Base-by-base conservation (phyloP, 2,329 filamentous ascomycete genomes). In the Ophiocordyceps australis region DNA sequence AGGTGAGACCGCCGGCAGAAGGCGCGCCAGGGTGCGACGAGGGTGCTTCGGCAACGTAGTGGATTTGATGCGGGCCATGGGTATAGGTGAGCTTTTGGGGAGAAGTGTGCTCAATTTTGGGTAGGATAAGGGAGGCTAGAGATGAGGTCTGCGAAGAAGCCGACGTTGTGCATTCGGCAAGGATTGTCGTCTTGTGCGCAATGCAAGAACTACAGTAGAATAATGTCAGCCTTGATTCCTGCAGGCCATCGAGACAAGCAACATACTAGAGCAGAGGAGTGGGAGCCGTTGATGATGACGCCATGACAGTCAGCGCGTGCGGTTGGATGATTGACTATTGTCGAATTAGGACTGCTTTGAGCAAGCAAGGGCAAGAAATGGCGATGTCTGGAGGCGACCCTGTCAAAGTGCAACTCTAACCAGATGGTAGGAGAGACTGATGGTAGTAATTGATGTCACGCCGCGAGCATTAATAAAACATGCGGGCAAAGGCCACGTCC, bases 21-120 rank as follows among this genome's bases (percentile, higher is more conserved):
- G 62, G 60, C 40, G 52, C 58, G 41, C 38, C 43, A 29, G 57
- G 57, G 43, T 74, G 67, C 39, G 67, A 67, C 4, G 73, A 74
- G 8, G 82, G 74, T 1, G 82, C 73, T 45, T 89, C 79, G 42
- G 85, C 70, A 45, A 95, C 78, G 62, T 92, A 94, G 64, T 98
- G 86, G 51, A 95, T 89, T 61, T 89, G 82, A 50, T 91, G 74
- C 32, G 74, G 62, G 54, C 83, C 79, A 52, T 94, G 83, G 21
- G 82, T 91, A 58, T 92, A 94, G 28, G 86, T 95, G 37, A 92
- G 70, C 55, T 94, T 94, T 45, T 92, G 74, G 1, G 83, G 64
- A 17, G 65, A 58, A 35, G 62, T 55, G 57, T 98, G 89, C 29
- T 66, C 64, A 60, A 98, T 92, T 52, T 93, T 93, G 30, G 91